Percentiles rank a stretch among this genome's conserved stretches.
Evolutionary conservation across 1,284 basidiomycete species (phyloP).

Genomic region (Irpex rosettiformis): DNA sequence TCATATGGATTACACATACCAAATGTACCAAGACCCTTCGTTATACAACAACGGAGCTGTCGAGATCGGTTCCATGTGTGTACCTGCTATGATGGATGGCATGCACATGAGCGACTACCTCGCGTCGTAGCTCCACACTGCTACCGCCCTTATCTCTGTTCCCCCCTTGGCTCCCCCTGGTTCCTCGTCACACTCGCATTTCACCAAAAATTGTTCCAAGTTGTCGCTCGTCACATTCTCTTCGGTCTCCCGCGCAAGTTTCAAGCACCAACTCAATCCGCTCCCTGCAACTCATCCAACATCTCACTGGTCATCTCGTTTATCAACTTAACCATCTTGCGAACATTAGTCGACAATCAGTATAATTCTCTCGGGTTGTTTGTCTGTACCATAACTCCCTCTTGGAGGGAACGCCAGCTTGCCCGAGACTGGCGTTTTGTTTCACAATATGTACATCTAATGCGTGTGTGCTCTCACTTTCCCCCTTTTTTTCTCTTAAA

Average conservation of each 20-base stretch:
- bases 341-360: not conserved
- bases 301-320: not conserved
- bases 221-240: not conserved
- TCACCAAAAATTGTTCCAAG: too few relatives aligned
- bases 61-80: conserved; percentile 11
- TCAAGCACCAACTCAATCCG: not conserved
- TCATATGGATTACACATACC: conserved; percentile 4
- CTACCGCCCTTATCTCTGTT: not conserved
- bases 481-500: not conserved
- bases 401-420: not conserved
- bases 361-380: not conserved
- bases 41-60: conserved; percentile 7
- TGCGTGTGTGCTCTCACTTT: not conserved
- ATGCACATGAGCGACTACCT: conserved; percentile 9
- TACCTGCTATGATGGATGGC: conserved; percentile 8
- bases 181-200: not conserved
- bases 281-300: not conserved
- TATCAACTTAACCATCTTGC: not conserved
- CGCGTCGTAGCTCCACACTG: not conserved
- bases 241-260: not conserved
- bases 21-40: not conserved
- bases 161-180: not conserved
- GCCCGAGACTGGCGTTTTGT: not conserved
- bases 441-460: not conserved
- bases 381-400: conserved; percentile 1